A percentile compares a stretch with the other conserved stretches of the same genome.
phyloP scores from a whole-genome alignment of 306 rosid species.

The Prunus salicina region DNA sequence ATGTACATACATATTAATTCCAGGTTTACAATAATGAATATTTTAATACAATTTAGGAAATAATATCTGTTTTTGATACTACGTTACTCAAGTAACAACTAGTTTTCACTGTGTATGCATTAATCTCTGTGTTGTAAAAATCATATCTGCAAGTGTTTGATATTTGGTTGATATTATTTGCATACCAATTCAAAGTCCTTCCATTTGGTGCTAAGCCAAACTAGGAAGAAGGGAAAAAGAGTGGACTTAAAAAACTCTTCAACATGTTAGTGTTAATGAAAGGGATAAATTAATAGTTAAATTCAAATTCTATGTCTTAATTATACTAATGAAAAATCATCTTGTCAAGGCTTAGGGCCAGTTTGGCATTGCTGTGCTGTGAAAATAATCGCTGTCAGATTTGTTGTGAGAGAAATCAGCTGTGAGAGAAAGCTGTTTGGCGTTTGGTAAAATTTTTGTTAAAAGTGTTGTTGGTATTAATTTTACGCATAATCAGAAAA shows the following conservation, averaged over 20 bases:
- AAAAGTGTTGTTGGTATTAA: too few relatives aligned
- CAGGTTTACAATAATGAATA: neutral
- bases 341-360: too few relatives aligned
- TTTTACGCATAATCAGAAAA: too few relatives aligned
- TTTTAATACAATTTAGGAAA: neutral
- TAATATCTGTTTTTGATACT: too few relatives aligned
- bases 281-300: neutral
- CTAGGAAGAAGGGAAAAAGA: neutral
- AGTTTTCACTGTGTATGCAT: neutral
- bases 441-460: too few relatives aligned
- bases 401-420: too few relatives aligned
- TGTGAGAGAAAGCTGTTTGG: too few relatives aligned
- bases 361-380: too few relatives aligned
- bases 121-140: neutral
- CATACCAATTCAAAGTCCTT: neutral
- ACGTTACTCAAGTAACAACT: neutral
- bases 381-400: too few relatives aligned
- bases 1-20: neutral
- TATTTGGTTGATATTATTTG: neutral
- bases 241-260: neutral
- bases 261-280: neutral
- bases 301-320: neutral
- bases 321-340: too few relatives aligned
- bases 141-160: neutral
- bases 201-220: neutral